Evolutionary conservation across 495 filamentous ascomycete species (phyloP), one percentile per base, ranked within the genome.

Genomic region (Hypoxylon fragiforme): DNA sequence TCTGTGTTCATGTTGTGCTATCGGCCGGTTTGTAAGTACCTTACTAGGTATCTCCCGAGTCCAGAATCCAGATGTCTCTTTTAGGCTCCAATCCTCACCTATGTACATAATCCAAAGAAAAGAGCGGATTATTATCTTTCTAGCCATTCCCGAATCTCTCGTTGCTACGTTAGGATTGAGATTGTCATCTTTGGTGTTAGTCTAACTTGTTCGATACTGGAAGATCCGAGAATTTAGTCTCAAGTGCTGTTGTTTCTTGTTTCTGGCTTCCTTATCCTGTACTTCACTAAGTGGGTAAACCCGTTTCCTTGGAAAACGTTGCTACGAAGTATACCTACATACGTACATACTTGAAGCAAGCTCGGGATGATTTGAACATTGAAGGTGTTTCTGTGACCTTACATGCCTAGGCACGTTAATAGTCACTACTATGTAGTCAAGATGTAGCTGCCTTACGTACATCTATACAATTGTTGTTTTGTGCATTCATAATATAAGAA

Each of bases 1-100:
- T n/a, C n/a, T n/a, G n/a, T n/a, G n/a, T n/a, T n/a, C n/a, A n/a
- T n/a, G n/a, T n/a, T n/a, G n/a, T n/a, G n/a, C n/a, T n/a, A n/a
- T n/a, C n/a, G n/a, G n/a, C n/a, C n/a, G n/a, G n/a, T 57, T 44
- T 49, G 9, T 47, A 19, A 35, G 20, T 38, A 26, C 53, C 52
- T 47, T 18, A 30, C 44, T 26, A 34, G 44, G 52, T 44, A 15
- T 20, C 41, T 41, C 35, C 31, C 22, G 30, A 46, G 40, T 36
- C 26, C 37, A n/a, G n/a, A n/a, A 32, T 49, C 44, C 38, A 49
- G 32, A 60, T 60, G 49, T 54, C 50, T 44, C 45, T 44, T 41
- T 54, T 28, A 44, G 34, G 50, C 56, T 41, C 39, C 44, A 41
- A 52, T 38, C 14, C 40, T 30, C 44, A 22, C 35, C 34, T 36